Base-by-base conservation (phyloP, 1,139 yeast species). In the Suhomyces wounanorum region DNA sequence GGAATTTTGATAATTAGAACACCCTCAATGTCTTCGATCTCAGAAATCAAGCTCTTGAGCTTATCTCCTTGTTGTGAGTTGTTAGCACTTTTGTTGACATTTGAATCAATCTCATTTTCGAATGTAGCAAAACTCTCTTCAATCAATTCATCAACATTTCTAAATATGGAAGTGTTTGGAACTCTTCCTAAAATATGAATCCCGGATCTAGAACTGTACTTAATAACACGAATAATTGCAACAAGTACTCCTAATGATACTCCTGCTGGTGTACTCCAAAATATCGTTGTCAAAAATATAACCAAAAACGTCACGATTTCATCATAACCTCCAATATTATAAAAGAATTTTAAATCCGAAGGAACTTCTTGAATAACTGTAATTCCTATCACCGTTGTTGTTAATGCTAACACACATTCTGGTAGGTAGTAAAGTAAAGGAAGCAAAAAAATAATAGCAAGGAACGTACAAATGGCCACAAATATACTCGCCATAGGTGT, bases 301-400 rank as follows among this genome's bases (percentile, higher is more conserved):
- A 62, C 28, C 8, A 52, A 40, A 45, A 70, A 65, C 0, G 67
- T 64, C 17, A 59, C 39, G n/a, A 70, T 53, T 50, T 70, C 74
- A 47, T 67, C 72, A 55, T 63, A 69, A 2, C 74, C 75, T 5
- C 64, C 57, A 31, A 69, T 64, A 16, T 57, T 50, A 66, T 68
- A 66, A 53, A 67, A 69, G 53, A 70, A 70, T 16, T 35, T 46
- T 18, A 70, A 50, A 50, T 70, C 74, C 7, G 58, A 55, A 8
- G 75, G 75, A 8, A 69, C 64, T 40, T 70, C 75, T 51, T 67
- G 71, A 11, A 70, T 52, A 1, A 70, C 71, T 0, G 74, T 69
- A 14, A 70, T 63, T n/a, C 74, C 75, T 39, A 69, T 67, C 31
- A 70, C 67, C 1, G 75, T 70, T 9, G 74, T 70, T 39, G 71